A percentile compares a stretch with the other conserved stretches of the same genome.
phyloP scores from a whole-genome alignment of 2,329 filamentous ascomycete genomes.

The Neonectria sp. region DNA sequence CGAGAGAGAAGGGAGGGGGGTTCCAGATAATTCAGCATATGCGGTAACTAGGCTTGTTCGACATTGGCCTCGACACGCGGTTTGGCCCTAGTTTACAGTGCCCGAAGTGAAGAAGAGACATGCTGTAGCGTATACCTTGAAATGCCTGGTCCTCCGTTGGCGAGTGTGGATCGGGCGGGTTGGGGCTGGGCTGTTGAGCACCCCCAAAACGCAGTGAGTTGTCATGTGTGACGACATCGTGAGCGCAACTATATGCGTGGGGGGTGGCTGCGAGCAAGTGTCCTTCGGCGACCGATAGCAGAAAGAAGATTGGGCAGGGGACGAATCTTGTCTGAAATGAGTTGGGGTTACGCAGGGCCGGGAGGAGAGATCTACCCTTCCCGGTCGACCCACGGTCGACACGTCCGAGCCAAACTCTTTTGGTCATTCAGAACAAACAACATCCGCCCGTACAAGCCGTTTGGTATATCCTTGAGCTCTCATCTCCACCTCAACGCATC shows the following conservation, averaged over 20 bases:
- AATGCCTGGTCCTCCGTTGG: slow-evolving; percentile 40
- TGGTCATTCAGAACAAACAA: slow-evolving; percentile 29
- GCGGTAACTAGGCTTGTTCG: slow-evolving; percentile 30
- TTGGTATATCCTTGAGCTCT: slow-evolving; percentile 2
- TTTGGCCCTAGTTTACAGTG: slow-evolving; percentile 39
- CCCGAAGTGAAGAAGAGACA: slow-evolving; percentile 32
- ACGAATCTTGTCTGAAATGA: slow-evolving; percentile 42
- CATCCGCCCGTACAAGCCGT: slow-evolving; percentile 16
- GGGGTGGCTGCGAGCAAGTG: slow-evolving; percentile 34
- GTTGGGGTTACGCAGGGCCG: slow-evolving; percentile 41
- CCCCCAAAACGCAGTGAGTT: slow-evolving; percentile 35
- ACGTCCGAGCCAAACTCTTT: slow-evolving; percentile 28
- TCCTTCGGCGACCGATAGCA: slow-evolving; percentile 34
- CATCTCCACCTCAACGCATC: slow-evolving; percentile 12
- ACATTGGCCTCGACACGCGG: slow-evolving; percentile 27
- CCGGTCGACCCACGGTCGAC: slow-evolving; percentile 33
- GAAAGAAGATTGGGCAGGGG: slow-evolving; percentile 34
- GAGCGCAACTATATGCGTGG: slow-evolving; percentile 30
- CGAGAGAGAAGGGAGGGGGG: slow-evolving; percentile 38
- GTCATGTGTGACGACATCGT: slow-evolving; percentile 39
- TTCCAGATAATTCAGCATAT: slow-evolving; percentile 30
- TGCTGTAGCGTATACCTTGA: slow-evolving; percentile 31
- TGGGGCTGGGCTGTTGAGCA: slow-evolving; percentile 31
- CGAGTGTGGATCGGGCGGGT: slow-evolving; percentile 34
- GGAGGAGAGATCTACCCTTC: slow-evolving; percentile 37